Base-by-base conservation (phyloP, 306 rosid genomes). In the Dalbergia oliveri region DNA sequence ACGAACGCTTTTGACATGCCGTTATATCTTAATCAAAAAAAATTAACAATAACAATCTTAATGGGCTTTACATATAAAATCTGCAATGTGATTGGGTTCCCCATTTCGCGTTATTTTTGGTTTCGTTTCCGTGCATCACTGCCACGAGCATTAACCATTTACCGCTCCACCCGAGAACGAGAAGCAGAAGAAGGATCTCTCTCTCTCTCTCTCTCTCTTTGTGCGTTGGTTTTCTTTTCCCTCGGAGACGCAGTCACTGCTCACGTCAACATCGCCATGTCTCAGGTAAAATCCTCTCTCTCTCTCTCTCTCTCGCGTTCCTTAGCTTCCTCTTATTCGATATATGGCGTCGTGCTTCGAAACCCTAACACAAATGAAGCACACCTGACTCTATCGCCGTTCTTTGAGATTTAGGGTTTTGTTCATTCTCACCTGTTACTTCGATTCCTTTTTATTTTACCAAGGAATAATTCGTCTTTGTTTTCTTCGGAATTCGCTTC, bases 361-460 rank as follows among this genome's bases (percentile, higher is more conserved):
- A 51, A 43, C 63, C 83, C 75, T 71, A 71, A 14, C 21, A n/a
- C 62, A 14, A 71, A 37, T 37, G 5, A 37, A 37, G 3, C 41
- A 37, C n/a, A 43, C n/a, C 16, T 43, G 3, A 6, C 16, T 57
- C 31, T 23, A 56, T 74, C 51, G 41, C 31, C 9, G 6, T 62
- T n/a, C 23, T 14, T n/a, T 11, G 43, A 4, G 23, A 73, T 23
- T 74, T 82, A 85, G 86, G 86, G 76, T 67, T 85, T 78, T 62
- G 3, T 73, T 10, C 15, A 37, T 64, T 37, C 8, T 75, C 54
- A 6, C n/a, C 18, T 54, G 21, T 62, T 6, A 31, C 53, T 66
- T 43, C 35, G 35, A 43, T 63, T 62, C 12, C 69, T 44, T 10
- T 4, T 33, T 50, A 62, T n/a, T 37, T 39, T 72, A 11, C 43